Evolutionary conservation across 495 filamentous ascomycete genomes (phyloP).

Genomic region (Hypoxylon lenormandii): DNA sequence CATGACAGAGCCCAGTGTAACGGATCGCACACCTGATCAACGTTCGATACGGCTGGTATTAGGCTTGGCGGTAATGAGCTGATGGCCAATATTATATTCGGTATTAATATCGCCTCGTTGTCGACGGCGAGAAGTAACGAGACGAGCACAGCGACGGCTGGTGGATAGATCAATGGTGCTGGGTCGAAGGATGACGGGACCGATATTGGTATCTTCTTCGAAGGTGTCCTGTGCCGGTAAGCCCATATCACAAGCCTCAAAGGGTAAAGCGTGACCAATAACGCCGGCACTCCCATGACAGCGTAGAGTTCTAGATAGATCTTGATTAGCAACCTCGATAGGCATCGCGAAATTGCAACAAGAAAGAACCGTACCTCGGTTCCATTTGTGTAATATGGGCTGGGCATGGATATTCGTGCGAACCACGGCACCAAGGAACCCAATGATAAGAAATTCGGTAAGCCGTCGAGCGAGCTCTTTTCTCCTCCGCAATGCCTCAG

Average conservation of each 20-base stretch:
- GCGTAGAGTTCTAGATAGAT: slow-evolving; percentile 52
- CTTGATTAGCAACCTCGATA: slow-evolving; percentile 34
- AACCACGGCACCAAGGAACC: slow-evolving; percentile 56
- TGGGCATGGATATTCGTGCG: slow-evolving; percentile 51
- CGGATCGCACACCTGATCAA: slow-evolving; percentile 58
- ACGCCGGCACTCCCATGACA: slow-evolving; percentile 32
- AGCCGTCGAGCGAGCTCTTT: slow-evolving; percentile 61
- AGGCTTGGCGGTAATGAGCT: slow-evolving; percentile 78
- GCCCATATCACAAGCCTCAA: slow-evolving; percentile 59
- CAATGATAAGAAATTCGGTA: slow-evolving; percentile 60
- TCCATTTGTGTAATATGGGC: slow-evolving; percentile 50
- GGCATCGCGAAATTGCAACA: neutral
- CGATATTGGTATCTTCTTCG: slow-evolving; percentile 55
- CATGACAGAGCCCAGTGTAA: slow-evolving; percentile 80
- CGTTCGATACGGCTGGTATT: slow-evolving; percentile 67
- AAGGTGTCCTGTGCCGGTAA: slow-evolving; percentile 54
- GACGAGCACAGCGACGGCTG: slow-evolving; percentile 78
- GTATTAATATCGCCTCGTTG: slow-evolving; percentile 68
- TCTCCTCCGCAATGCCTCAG: slow-evolving; percentile 56
- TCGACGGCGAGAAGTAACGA: slow-evolving; percentile 77
- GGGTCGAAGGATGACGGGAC: slow-evolving; percentile 86
- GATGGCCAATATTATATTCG: slow-evolving; percentile 84
- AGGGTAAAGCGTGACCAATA: slow-evolving; percentile 60
- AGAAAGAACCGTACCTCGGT: slow-evolving; percentile 50
- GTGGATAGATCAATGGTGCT: slow-evolving; percentile 88